These are phyloP conservation scores for Thelephora aurantiotincta DNA, from an alignment of 768 basidiomycete species.

Conservation along the genomic window DNA sequence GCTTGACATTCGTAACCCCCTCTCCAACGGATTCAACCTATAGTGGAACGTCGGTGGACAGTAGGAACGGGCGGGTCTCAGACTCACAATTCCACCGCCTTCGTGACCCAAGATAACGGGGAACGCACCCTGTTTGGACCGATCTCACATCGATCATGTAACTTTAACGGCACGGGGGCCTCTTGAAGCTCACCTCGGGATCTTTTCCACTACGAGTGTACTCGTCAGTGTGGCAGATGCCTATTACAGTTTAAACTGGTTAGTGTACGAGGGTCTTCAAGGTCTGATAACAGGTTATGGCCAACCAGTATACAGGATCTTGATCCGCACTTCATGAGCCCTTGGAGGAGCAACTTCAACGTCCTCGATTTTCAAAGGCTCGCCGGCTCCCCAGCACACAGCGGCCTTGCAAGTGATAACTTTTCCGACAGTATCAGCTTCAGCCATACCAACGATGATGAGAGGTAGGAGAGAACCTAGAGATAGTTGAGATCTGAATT, in stretches of 20 bases:
- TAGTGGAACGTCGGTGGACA: slow-evolving; percentile 3
- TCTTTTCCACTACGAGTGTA: slow-evolving; percentile 95
- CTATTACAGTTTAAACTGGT: slow-evolving; percentile 20
- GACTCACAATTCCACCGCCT: slow-evolving; percentile 75
- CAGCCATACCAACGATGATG: slow-evolving; percentile 16
- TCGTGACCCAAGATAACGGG: slow-evolving; percentile 93
- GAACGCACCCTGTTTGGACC: slow-evolving; percentile 53
- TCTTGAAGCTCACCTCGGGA: slow-evolving; percentile 51
- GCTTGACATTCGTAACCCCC: slow-evolving; percentile 71
- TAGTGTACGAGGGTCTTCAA: neutral
- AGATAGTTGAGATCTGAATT: too few relatives aligned
- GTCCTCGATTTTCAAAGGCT: slow-evolving; percentile 77
- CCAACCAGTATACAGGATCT: slow-evolving; percentile 79
- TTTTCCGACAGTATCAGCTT: slow-evolving; percentile 69
- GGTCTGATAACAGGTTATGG: neutral
- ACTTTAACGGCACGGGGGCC: slow-evolving; percentile 4
- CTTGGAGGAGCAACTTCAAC: slow-evolving; percentile 88
- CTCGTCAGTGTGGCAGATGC: slow-evolving; percentile 96
- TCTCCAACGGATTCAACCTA: slow-evolving; percentile 97
- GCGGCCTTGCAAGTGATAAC: slow-evolving; percentile 81
- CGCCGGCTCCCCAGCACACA: slow-evolving; percentile 89
- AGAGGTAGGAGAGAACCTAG: too few relatives aligned
- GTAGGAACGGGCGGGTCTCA: neutral
- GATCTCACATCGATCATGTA: slow-evolving; percentile 1
- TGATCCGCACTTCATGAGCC: slow-evolving; percentile 85